Evolutionary conservation across 805 yeast species (phyloP), one percentile per base, ranked within the genome.

Genomic region (Lachancea lanzarotensis): DNA sequence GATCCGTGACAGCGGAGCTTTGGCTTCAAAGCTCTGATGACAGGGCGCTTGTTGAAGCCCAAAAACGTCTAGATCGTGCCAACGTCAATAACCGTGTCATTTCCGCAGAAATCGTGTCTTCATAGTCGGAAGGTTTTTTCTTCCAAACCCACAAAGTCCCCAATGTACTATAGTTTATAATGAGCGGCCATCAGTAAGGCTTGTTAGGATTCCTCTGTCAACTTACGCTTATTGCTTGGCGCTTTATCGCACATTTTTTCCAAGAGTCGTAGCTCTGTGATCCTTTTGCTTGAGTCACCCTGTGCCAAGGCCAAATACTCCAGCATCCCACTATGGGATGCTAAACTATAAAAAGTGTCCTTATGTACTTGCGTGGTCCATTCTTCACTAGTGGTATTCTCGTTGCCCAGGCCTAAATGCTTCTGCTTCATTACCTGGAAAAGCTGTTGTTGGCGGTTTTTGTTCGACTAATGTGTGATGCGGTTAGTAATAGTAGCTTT

Each of bases 391-490:
- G 82, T 70, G 0, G 95, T 88, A 43, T 79, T 81, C 9, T 89
- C 73, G 56, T 79, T 73, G 0, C 96, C 96, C 1, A 90, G 62
- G 1, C 95, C 95, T 18, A 82, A 68, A 57, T 84, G 79, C 55
- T 82, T 78, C 35, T 78, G 57, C 54, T 79, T 81, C 42, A 78
- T 68, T 27, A 69, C 74, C 39, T 76, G 78, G 56, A 71, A 81
- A 38, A 70, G 68, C 54, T 76, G 82, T 48, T 72, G 72, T 35
- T 81, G 84, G 50, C 83, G 68, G 18, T 78, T 68, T 62, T 77
- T 79, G 52, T 83, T 89, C 4, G 87, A 81, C 88, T 75, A 40
- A 8, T 22, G 4, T 22, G 25, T 8, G 35, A 11, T 12, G 15
- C 15, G 34, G 26, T 33, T 29, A 22, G 35, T 17, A 33, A 6